Percentiles rank a stretch among this genome's conserved stretches.
Evolutionary conservation across 2,329 filamentous ascomycete genomes (phyloP).

Genomic region (Fusarium fujikuroi): DNA sequence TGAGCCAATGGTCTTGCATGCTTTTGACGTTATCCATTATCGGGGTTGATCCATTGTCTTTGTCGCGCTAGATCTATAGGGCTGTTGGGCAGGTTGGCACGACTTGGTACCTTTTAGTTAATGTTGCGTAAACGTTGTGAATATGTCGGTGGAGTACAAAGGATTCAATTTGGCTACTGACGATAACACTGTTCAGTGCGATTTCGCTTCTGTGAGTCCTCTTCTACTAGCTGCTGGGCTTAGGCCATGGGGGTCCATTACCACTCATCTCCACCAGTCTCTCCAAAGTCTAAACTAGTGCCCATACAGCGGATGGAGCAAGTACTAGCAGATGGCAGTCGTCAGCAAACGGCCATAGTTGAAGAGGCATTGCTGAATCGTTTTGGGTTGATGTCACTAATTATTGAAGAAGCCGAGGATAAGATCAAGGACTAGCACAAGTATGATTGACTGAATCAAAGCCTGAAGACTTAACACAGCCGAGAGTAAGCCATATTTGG

Average conservation of each 20-base stretch:
- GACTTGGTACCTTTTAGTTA: no score
- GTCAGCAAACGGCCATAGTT: fast-evolving
- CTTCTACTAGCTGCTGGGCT: not conserved
- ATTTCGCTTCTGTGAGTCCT: not conserved
- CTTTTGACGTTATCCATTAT: not conserved
- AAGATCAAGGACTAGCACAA: not conserved
- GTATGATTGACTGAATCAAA: not conserved
- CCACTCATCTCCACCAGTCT: fast-evolving
- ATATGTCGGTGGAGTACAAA: not conserved
- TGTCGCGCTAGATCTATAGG: not conserved
- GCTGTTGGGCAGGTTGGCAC: not conserved
- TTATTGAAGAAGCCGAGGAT: fast-evolving
- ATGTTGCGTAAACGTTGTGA: not conserved
- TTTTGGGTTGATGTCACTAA: not conserved
- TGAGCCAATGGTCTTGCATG: not conserved
- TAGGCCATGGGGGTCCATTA: no score
- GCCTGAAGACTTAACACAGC: no score
- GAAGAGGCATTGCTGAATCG: not conserved
- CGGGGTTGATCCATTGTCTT: not conserved
- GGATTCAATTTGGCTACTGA: no score
- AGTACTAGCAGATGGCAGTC: not conserved
- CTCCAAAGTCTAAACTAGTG: not conserved
- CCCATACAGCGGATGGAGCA: not conserved
- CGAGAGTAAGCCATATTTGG: fast-evolving
- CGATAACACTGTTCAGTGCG: no score